These are phyloP conservation scores for Globisporangium polare DNA, from an alignment of 352 stramenopile species.

Conservation along the genomic window DNA sequence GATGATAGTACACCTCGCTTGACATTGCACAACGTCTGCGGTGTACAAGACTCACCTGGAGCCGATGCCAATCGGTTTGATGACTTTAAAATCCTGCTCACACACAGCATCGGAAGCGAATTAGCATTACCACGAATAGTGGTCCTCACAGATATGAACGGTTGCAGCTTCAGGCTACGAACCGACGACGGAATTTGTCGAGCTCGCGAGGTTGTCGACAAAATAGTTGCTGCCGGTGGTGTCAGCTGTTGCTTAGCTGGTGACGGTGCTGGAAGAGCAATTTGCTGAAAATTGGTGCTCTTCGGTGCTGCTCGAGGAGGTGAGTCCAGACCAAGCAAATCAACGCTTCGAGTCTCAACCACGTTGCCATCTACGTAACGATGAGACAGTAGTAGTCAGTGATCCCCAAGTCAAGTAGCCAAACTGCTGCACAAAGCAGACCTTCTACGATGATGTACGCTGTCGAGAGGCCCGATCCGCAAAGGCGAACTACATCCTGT, in stretches of 20 bases:
- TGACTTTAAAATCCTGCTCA: conserved; percentile 30
- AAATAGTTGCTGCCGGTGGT: conserved; percentile 6
- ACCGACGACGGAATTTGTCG: conserved; percentile 29
- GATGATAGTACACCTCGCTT: neutral
- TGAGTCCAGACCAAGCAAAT: conserved; percentile 28
- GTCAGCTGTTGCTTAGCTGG: neutral
- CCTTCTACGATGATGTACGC: conserved; percentile 17
- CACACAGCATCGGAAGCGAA: neutral
- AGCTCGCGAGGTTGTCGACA: conserved; percentile 21
- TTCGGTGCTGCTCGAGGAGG: neutral
- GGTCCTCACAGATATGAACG: neutral
- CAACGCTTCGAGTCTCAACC: conserved; percentile 15
- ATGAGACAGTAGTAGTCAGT: neutral
- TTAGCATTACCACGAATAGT: neutral
- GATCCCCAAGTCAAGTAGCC: neutral
- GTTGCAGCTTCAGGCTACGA: neutral
- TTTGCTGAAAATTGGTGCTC: neutral
- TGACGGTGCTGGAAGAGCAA: neutral
- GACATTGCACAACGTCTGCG: neutral
- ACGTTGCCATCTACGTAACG: neutral
- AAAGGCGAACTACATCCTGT: conserved; percentile 21
- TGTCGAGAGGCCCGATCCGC: conserved; percentile 11
- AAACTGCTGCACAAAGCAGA: neutral
- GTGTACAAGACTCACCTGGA: conserved; percentile 39
- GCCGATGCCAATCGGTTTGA: conserved; percentile 58